Conservation (phyloP, 1,139 yeast genomes). For the Nakaseomyces delphensis region DNA sequence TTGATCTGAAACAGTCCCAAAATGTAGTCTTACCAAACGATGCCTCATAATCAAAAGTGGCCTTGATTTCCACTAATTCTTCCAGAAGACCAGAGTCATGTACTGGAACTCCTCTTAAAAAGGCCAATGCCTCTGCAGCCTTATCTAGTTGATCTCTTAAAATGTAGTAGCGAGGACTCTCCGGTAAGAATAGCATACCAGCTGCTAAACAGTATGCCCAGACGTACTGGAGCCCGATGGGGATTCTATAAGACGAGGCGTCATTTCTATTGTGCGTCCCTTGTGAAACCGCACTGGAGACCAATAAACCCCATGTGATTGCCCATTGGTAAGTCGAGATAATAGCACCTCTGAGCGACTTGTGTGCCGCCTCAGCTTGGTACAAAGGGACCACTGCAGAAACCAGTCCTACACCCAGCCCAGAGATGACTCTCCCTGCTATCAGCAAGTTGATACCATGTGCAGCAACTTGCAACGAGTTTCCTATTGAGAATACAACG, state of each 20-base stretch:
- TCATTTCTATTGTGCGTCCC: conserved; percentile 51
- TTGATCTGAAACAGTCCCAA: conserved; percentile 56
- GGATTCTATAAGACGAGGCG: conserved; percentile 63
- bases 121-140: conserved; percentile 56
- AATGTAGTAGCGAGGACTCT: conserved; percentile 65
- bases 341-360: conserved; percentile 71
- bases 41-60: conserved; percentile 66
- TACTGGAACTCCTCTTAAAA: conserved; percentile 50
- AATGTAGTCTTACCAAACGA: conserved; percentile 51
- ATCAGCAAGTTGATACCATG: conserved; percentile 40
- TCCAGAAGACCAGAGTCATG: conserved; percentile 62
- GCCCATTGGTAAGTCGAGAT: conserved; percentile 84
- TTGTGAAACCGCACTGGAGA: conserved; percentile 71
- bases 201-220: conserved; percentile 55
- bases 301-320: conserved; percentile 73
- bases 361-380: conserved; percentile 78
- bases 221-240: conserved; percentile 62
- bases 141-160: conserved; percentile 51
- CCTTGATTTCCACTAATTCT: conserved; percentile 71
- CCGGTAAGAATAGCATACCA: conserved; percentile 66
- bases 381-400: conserved; percentile 55
- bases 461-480: conserved; percentile 54
- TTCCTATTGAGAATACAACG: conserved; percentile 42
- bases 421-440: conserved; percentile 60
- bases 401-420: conserved; percentile 55